These are phyloP conservation scores for Mortierella claussenii DNA, from an alignment of 192 early-diverging fungal species.

Conservation along the genomic window DNA sequence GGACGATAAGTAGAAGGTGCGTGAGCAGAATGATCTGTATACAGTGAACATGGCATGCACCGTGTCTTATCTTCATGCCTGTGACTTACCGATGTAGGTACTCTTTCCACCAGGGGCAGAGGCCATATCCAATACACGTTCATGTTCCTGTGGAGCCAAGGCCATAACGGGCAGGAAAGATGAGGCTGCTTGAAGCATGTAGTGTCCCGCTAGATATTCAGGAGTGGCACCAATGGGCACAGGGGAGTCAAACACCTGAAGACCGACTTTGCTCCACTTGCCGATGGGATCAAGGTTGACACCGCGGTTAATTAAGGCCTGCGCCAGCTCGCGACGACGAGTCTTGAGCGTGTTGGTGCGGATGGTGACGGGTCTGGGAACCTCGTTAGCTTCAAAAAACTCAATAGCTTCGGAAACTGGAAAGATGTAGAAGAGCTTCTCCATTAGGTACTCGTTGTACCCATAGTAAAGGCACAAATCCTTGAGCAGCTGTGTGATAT, in stretches of 20 bases:
- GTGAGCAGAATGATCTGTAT: too few relatives aligned
- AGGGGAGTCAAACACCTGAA: constrained; percentile 94
- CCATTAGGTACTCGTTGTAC: constrained; percentile 90
- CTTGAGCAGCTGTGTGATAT: constrained; percentile 86
- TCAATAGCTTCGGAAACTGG: constrained; percentile 91
- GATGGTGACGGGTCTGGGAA: constrained; percentile 94
- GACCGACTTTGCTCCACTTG: constrained; percentile 98
- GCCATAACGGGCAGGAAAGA: constrained; percentile 98
- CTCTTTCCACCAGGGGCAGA: constrained; percentile 98
- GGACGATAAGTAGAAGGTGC: too few relatives aligned
- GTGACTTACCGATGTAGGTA: constrained; percentile 77
- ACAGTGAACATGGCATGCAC: too few relatives aligned
- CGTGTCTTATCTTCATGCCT: too few relatives aligned
- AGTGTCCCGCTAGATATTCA: constrained; percentile 98
- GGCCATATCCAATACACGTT: constrained; percentile 96
- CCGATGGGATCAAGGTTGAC: constrained; percentile 98
- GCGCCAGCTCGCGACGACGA: constrained; percentile 92
- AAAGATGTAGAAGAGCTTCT: constrained; percentile 94
- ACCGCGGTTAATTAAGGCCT: constrained; percentile 94
- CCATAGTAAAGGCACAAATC: constrained; percentile 96
- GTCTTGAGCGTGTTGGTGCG: constrained; percentile 97
- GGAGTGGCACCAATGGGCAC: constrained; percentile 97
- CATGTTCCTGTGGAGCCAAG: constrained; percentile 94
- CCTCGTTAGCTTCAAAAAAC: constrained; percentile 99
- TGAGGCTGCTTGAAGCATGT: constrained; percentile 98